phyloP scores from a whole-genome alignment of 257 asterid genomes.

The Nicotiana otophora region DNA sequence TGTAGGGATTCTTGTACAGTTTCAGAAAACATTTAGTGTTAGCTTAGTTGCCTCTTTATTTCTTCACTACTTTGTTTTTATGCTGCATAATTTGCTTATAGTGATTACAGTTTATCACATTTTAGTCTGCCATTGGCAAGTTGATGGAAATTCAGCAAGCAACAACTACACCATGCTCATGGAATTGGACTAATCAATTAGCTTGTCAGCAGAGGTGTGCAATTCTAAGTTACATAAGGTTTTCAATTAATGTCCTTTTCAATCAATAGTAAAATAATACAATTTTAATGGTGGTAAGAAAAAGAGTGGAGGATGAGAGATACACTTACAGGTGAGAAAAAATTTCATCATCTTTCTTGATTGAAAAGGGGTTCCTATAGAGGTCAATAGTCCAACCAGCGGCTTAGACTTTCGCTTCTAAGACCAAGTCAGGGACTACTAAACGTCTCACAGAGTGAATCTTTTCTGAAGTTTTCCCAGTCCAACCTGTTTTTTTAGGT shows the following conservation, averaged over 20 bases:
- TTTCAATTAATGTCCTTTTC: not conserved
- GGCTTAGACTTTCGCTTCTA: not conserved
- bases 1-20: constrained; percentile 52
- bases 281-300: not conserved
- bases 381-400: not conserved
- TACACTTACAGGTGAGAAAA: not conserved
- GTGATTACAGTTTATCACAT: not conserved
- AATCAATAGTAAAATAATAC: not conserved
- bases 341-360: not conserved
- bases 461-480: no score
- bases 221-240: not conserved
- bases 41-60: constrained; percentile 10
- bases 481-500: no score
- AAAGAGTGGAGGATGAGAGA: not conserved
- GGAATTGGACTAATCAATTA: not conserved
- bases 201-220: not conserved
- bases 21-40: constrained; percentile 18
- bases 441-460: no score
- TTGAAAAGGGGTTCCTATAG: not conserved
- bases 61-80: not conserved
- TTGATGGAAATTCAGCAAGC: not conserved
- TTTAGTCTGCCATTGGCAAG: not conserved
- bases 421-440: not conserved
- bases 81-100: not conserved
- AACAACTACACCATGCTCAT: not conserved